These are phyloP conservation scores for Lodderomyces oxycetoniae DNA, from an alignment of 1,139 yeast species.

Conservation along the genomic window DNA sequence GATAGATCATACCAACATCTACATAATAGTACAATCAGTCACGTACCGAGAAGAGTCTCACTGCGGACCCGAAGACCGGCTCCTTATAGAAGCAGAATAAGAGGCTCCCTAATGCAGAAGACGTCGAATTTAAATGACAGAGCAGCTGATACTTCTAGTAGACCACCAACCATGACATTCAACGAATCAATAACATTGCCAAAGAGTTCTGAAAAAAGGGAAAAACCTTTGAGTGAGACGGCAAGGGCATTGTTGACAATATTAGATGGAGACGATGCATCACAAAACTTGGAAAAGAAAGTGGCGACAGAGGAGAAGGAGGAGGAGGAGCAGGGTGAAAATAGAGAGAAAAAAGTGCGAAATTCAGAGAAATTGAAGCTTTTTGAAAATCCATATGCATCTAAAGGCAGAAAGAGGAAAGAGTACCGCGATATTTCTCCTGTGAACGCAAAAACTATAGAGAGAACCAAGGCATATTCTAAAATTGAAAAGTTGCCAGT, in stretches of 20 bases:
- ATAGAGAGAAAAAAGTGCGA: conserved; percentile 11
- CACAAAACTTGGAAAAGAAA: too few species aligned
- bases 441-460: conserved; percentile 35
- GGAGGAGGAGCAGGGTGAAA: conserved; percentile 3
- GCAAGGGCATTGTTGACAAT: conserved; percentile 64
- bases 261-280: conserved; percentile 43
- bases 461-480: conserved; percentile 33
- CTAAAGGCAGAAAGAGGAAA: conserved; percentile 4
- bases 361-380: conserved; percentile 8
- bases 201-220: conserved; percentile 7
- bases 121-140: conserved; percentile 10
- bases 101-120: conserved; percentile 21
- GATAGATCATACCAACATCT: conserved; percentile 19
- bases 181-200: neutral
- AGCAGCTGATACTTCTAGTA: neutral
- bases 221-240: conserved; percentile 48
- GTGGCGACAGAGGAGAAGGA: conserved; percentile 2
- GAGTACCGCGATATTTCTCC: conserved; percentile 4
- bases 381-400: conserved; percentile 14
- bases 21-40: conserved; percentile 14
- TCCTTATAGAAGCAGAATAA: conserved; percentile 54
- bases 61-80: conserved; percentile 64
- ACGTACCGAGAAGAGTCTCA: conserved; percentile 41
- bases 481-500: conserved; percentile 26
- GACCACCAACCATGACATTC: neutral